Conservation (phyloP, 164 flowering plant species). For the Chloranthus sessilifolius region DNA sequence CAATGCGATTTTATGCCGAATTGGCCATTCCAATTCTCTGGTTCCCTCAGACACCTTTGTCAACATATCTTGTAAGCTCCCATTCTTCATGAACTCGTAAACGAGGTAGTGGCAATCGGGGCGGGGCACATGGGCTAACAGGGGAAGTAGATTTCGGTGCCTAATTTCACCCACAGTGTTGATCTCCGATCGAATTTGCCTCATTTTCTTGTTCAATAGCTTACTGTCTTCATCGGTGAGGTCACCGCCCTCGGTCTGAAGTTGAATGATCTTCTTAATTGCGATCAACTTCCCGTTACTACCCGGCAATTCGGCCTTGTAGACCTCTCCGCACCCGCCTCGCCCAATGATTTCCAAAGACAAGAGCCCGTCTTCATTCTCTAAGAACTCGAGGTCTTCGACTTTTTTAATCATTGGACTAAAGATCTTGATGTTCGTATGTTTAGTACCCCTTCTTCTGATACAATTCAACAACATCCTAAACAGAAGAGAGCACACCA, state of each 20-base stretch:
- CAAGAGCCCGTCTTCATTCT: conserved; percentile 60
- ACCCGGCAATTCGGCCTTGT: conserved; percentile 60
- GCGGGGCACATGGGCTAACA: conserved; percentile 63
- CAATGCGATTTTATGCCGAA: conserved; percentile 47
- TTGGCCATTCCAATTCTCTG: conserved; percentile 56
- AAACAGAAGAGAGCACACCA: conserved; percentile 40
- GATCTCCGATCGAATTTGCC: conserved; percentile 78
- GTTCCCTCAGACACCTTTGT: conserved; percentile 35
- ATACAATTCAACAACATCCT: conserved; percentile 32
- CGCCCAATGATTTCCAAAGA: conserved; percentile 55
- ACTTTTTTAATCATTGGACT: conserved; percentile 63
- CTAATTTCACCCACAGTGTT: conserved; percentile 72
- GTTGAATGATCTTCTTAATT: conserved; percentile 63
- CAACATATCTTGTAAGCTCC: conserved; percentile 67
- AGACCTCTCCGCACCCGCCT: conserved; percentile 91
- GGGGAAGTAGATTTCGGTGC: conserved; percentile 72
- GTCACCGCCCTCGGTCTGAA: conserved; percentile 37
- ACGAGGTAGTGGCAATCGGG: conserved; percentile 74
- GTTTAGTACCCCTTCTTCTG: conserved; percentile 29
- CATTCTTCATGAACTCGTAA: conserved; percentile 90
- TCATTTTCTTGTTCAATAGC: conserved; percentile 51
- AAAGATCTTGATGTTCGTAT: conserved; percentile 41
- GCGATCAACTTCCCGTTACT: conserved; percentile 61
- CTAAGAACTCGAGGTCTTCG: conserved; percentile 70
- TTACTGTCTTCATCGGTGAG: conserved; percentile 57